Conservation (phyloP, 2,329 filamentous ascomycete species). For the Nemania abortiva region DNA sequence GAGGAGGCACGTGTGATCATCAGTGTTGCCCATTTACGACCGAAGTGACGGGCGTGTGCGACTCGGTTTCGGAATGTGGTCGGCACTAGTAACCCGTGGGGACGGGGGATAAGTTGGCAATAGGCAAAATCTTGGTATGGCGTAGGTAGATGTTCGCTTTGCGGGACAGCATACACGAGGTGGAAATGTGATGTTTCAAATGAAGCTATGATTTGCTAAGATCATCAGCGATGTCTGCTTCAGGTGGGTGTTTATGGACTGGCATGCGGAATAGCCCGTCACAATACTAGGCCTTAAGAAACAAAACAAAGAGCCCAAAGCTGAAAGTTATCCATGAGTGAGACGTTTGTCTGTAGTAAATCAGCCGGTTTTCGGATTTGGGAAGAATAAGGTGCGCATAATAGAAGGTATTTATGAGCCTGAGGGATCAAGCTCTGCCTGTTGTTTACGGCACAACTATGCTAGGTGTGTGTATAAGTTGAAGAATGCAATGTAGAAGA, state of each 20-base stretch:
- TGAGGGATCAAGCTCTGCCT: slow-evolving; percentile 1
- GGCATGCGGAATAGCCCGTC: slow-evolving; percentile 3
- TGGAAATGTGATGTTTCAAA: slow-evolving; percentile 27
- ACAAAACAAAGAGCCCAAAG: slow-evolving; percentile 1
- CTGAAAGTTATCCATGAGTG: slow-evolving; percentile 6
- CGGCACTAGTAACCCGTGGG: slow-evolving; percentile 26
- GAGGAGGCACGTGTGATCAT: slow-evolving; percentile 27
- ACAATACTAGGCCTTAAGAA: background rate
- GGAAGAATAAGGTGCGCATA: background rate
- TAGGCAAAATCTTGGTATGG: background rate
- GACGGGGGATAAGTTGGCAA: background rate
- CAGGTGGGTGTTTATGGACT: slow-evolving; percentile 3
- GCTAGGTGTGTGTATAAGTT: slow-evolving; percentile 7
- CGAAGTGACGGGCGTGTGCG: slow-evolving; percentile 8
- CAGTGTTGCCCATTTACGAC: slow-evolving; percentile 5
- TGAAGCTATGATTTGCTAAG: slow-evolving; percentile 8
- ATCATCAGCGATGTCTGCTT: slow-evolving; percentile 1
- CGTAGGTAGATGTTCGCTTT: slow-evolving; percentile 9
- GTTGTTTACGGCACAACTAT: slow-evolving; percentile 12
- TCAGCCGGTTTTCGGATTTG: slow-evolving; percentile 12
- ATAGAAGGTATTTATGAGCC: slow-evolving; percentile 1
- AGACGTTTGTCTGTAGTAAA: background rate
- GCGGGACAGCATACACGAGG: background rate
- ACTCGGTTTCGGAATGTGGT: slow-evolving; percentile 14
- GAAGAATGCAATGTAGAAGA: slow-evolving; percentile 19